phyloP scores from a whole-genome alignment of 129 eudicot species.

The Flaveria bidentis region DNA sequence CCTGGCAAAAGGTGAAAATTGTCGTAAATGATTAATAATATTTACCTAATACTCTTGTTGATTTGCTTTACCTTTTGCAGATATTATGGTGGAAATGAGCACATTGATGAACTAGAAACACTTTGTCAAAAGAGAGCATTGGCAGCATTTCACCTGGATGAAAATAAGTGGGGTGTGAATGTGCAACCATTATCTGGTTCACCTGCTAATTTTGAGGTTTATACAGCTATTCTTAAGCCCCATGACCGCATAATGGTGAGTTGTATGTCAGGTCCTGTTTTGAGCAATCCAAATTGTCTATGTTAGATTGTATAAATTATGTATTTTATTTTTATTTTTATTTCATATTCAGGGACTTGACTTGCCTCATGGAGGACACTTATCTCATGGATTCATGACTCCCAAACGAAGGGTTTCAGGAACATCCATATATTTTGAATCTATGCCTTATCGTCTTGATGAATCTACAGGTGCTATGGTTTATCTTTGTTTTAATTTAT shows the following conservation, averaged over 20 bases:
- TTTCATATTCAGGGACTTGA: constrained; percentile 88
- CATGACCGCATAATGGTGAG: constrained; percentile 95
- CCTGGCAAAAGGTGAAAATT: constrained; percentile 86
- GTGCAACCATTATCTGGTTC: constrained; percentile 96
- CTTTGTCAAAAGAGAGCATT: constrained; percentile 92
- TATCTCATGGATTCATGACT: constrained; percentile 96
- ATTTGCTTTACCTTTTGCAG: constrained; percentile 40
- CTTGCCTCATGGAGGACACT: constrained; percentile 94
- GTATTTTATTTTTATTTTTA: neutral
- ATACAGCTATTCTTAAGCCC: constrained; percentile 84
- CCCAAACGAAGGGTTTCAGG: constrained; percentile 91
- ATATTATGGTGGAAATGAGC: constrained; percentile 97
- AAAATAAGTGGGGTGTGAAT: constrained; percentile 87
- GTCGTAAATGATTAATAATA: neutral
- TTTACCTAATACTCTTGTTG: neutral
- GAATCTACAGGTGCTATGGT: constrained; percentile 68
- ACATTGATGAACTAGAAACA: constrained; percentile 84
- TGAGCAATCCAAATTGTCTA: neutral
- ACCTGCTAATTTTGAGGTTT: constrained; percentile 97
- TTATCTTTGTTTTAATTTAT: constrained; percentile 11
- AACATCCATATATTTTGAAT: constrained; percentile 86
- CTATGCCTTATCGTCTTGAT: constrained; percentile 94
- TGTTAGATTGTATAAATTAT: constrained; percentile 3
- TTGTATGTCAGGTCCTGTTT: constrained; percentile 15
- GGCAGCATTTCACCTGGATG: constrained; percentile 84